Percentiles rank a stretch among this genome's conserved stretches.
These are phyloP conservation scores for Yamadazyma paraphyllophila DNA, from an alignment of 805 yeast species.

Conservation along the genomic window DNA sequence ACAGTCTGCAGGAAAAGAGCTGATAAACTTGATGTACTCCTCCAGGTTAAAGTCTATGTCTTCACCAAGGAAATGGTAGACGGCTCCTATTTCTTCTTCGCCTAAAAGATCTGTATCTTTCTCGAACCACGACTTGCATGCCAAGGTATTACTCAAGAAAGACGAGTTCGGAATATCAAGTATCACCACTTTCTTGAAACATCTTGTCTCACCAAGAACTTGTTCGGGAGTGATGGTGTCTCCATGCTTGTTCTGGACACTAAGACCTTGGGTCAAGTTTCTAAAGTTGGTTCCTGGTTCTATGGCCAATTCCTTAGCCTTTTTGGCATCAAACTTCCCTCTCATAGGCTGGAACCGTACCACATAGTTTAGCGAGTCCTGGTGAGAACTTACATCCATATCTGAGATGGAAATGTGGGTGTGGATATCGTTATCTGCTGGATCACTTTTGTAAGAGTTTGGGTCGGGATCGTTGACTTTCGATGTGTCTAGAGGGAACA, in stretches of 20 bases:
- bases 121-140: conserved; percentile 30
- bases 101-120: conserved; percentile 23
- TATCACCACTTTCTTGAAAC: conserved; percentile 59
- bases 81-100: conserved; percentile 45
- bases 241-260: conserved; percentile 61
- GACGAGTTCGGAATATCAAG: conserved; percentile 54
- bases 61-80: conserved; percentile 77
- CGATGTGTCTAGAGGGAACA: conserved; percentile 56
- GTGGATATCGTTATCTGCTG: conserved; percentile 36
- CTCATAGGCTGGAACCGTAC: conserved; percentile 63
- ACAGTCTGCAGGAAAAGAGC: conserved; percentile 49
- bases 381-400: conserved; percentile 17
- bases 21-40: conserved; percentile 49
- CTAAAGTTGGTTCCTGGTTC: conserved; percentile 62
- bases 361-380: conserved; percentile 62
- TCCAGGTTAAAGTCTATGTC: conserved; percentile 46
- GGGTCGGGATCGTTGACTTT: conserved; percentile 38
- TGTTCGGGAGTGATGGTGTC: conserved; percentile 59
- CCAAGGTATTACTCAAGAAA: conserved; percentile 37
- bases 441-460: conserved; percentile 36
- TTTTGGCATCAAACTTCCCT: conserved; percentile 70
- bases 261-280: conserved; percentile 55
- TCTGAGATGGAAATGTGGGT: conserved; percentile 28
- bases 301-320: conserved; percentile 68
- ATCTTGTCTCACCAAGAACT: conserved; percentile 63